Percentiles rank a stretch among this genome's conserved stretches.
phyloP scores from a whole-genome alignment of 2,329 filamentous ascomycete genomes.

The Fusarium temperatum region DNA sequence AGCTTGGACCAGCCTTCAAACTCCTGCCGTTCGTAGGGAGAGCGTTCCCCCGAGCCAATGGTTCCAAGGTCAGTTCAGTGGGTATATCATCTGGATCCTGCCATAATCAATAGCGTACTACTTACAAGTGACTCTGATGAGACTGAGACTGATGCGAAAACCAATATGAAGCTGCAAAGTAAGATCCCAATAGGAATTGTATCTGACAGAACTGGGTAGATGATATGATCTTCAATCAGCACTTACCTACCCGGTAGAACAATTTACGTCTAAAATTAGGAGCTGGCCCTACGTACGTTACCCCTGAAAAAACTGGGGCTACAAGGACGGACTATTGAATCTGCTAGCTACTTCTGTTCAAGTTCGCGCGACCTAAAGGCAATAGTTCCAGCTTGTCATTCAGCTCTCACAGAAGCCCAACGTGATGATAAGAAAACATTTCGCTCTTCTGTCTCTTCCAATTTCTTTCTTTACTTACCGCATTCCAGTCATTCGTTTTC shows the following conservation, averaged over 20 bases:
- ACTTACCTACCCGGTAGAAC: neutral
- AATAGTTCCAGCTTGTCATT: neutral
- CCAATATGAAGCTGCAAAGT: too few species aligned
- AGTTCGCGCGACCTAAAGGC: neutral
- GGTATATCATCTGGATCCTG: too few species aligned
- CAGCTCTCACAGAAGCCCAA: neutral
- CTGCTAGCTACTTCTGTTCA: neutral
- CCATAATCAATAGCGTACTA: accelerated
- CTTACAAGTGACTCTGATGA: accelerated
- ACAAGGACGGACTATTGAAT: neutral
- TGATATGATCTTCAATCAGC: too few species aligned
- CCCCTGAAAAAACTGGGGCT: neutral
- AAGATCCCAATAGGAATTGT: accelerated
- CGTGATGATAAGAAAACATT: neutral
- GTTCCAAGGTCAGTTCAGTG: too few species aligned
- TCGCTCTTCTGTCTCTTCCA: neutral
- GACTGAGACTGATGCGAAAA: accelerated
- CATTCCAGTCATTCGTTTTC: neutral
- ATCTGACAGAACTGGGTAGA: neutral
- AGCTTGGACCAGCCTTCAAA: neutral
- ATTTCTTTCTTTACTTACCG: neutral
- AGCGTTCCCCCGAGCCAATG: too few species aligned
- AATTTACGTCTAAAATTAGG: neutral
- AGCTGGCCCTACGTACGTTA: accelerated
- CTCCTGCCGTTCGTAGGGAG: accelerated